Percentiles rank a stretch among this genome's conserved stretches.
phyloP scores from a whole-genome alignment of 805 yeast species.

The Metschnikowia hibisci region DNA sequence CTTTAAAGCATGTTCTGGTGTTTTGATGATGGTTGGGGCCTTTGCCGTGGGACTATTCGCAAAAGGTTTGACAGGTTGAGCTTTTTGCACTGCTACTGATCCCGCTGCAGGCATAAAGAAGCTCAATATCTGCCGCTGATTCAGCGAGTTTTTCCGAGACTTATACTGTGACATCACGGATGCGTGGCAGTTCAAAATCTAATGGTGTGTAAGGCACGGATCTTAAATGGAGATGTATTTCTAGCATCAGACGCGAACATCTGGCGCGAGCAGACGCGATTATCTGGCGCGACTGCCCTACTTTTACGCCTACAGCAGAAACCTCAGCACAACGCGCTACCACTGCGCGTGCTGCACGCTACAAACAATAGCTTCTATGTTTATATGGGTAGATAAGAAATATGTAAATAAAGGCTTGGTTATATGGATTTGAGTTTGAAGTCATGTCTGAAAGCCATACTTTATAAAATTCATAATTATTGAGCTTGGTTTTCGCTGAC shows the following conservation, averaged over 20 bases:
- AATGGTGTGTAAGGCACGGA: background rate
- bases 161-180: conserved; percentile 10
- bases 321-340: background rate
- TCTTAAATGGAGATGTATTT: background rate
- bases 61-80: background rate
- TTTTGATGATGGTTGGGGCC: background rate
- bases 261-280: background rate
- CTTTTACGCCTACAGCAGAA: background rate
- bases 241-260: background rate
- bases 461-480: too few species aligned
- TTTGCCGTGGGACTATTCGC: background rate
- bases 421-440: too few species aligned
- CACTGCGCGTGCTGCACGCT: background rate
- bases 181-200: background rate
- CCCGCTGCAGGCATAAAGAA: conserved; percentile 21
- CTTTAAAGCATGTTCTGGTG: conserved; percentile 7
- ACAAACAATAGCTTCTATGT: too few species aligned
- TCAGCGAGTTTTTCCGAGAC: conserved; percentile 12
- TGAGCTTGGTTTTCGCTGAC: too few species aligned
- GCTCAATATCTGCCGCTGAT: conserved; percentile 27
- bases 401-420: too few species aligned
- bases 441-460: too few species aligned
- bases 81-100: background rate
- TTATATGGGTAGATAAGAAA: too few species aligned
- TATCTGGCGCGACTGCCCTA: background rate